A percentile compares a stretch with the other conserved stretches of the same genome.
phyloP scores from a whole-genome alignment of 441 rosid species.

The Arabidopsis lyrata region DNA sequence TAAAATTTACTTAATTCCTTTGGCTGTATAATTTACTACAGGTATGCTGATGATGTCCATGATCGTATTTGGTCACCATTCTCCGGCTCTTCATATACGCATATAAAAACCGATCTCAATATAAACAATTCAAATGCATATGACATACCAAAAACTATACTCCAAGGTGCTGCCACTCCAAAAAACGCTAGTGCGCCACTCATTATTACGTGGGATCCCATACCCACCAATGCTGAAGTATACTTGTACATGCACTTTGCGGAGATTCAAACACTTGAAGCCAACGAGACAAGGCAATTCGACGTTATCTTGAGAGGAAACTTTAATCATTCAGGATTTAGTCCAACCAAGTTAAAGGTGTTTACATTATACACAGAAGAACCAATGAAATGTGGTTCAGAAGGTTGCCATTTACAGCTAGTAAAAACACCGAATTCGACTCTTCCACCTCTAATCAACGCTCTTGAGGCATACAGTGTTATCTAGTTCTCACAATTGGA shows the following conservation, averaged over 20 bases:
- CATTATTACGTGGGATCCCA: not conserved
- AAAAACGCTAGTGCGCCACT: not conserved
- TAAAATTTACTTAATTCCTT: too few relatives aligned
- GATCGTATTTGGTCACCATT: constrained; percentile 46
- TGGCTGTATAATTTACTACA: not conserved
- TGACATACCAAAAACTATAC: constrained; percentile 24
- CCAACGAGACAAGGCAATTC: constrained; percentile 21
- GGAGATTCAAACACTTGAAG: constrained; percentile 33
- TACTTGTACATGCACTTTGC: constrained; percentile 44
- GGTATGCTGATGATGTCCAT: constrained; percentile 42
- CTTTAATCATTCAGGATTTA: not conserved
- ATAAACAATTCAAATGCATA: constrained; percentile 1
- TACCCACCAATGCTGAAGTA: not conserved
- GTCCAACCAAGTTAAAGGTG: not conserved
- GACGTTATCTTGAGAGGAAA: not conserved
- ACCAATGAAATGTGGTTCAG: constrained; percentile 7
- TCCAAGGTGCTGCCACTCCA: constrained; percentile 36
- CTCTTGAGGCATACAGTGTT: constrained; percentile 21
- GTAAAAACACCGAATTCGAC: constrained; percentile 26
- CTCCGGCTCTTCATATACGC: not conserved
- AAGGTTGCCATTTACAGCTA: constrained; percentile 13
- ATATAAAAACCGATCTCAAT: constrained; percentile 8
- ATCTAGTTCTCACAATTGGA: constrained; percentile 12
- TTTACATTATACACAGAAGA: not conserved
- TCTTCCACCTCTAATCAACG: constrained; percentile 36